These are phyloP conservation scores for Apostasia shenzhenica DNA, from an alignment of 106 monocot genomes.

Conservation along the genomic window DNA sequence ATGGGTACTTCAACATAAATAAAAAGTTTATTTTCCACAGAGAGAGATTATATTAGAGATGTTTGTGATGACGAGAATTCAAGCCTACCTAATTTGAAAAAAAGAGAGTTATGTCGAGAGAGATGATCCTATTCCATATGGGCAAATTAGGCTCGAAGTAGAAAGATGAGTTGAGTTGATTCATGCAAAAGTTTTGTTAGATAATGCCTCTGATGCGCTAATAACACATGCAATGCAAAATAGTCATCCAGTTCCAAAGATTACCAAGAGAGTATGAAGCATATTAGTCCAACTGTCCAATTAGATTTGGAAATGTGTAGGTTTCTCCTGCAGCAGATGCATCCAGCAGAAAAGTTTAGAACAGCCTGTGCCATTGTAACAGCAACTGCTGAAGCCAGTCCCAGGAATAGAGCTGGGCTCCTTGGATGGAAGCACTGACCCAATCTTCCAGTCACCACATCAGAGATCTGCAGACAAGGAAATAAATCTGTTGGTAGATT, in stretches of 20 bases:
- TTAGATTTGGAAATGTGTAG: conserved; percentile 31
- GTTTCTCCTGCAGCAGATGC: conserved; percentile 78
- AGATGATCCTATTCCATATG: too few species aligned
- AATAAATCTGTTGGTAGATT: too few species aligned
- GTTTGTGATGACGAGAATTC: too few species aligned
- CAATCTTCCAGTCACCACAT: conserved; percentile 31
- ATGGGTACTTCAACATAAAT: too few species aligned
- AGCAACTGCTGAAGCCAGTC: conserved; percentile 48
- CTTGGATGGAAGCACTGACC: conserved; percentile 62
- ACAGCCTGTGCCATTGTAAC: conserved; percentile 67
- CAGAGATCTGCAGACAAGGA: conserved; percentile 38
- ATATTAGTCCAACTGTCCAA: conserved; percentile 53
- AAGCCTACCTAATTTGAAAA: too few species aligned
- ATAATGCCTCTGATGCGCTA: too few species aligned
- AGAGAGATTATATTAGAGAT: too few species aligned
- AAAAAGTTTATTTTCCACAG: too few species aligned
- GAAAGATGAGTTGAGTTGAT: too few species aligned
- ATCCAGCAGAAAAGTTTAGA: conserved; percentile 72
- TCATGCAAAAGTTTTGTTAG: too few species aligned
- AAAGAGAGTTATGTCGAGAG: too few species aligned
- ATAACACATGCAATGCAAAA: background rate
- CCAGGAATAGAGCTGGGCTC: conserved; percentile 63
- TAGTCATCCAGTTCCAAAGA: conserved; percentile 1
- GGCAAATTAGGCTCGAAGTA: too few species aligned
- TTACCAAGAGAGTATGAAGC: conserved; percentile 85